Conservation (phyloP, 2,329 filamentous ascomycete species). For the Beauveria bassiana region DNA sequence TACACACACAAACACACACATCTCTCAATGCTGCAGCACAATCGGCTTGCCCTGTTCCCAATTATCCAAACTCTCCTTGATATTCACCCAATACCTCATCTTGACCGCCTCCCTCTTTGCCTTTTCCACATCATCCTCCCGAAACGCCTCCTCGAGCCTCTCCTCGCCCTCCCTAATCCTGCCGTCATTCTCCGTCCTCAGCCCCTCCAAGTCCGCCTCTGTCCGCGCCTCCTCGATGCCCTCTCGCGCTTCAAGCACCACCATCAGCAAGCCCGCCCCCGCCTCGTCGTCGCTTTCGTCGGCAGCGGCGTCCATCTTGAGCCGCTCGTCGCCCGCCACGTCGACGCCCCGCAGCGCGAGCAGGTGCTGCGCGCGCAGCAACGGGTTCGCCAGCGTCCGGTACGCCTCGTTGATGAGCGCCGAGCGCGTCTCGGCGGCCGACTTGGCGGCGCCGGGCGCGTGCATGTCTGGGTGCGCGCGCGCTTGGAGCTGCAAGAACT, state of each 20-base stretch:
- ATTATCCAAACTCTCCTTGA: constrained; percentile 68
- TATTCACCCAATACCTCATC: constrained; percentile 85
- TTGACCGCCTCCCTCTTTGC: constrained; percentile 68
- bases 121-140: constrained; percentile 51
- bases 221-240: constrained; percentile 60
- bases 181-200: constrained; percentile 59
- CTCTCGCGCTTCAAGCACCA: constrained; percentile 74
- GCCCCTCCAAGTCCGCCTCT: constrained; percentile 54
- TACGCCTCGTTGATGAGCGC: constrained; percentile 87
- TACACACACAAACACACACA: too few species aligned
- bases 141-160: constrained; percentile 57
- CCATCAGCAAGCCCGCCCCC: constrained; percentile 62
- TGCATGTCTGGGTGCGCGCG: constrained; percentile 66
- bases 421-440: constrained; percentile 66
- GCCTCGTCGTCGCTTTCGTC: constrained; percentile 37
- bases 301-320: constrained; percentile 38
- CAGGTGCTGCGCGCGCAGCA: constrained; percentile 83
- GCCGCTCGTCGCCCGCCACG: constrained; percentile 69
- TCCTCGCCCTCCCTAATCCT: constrained; percentile 58
- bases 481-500: constrained; percentile 81
- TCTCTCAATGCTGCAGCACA: constrained; percentile 40
- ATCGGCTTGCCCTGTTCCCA: constrained; percentile 73
- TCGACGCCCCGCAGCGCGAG: constrained; percentile 68
- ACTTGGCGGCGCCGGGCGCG: constrained; percentile 41
- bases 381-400: constrained; percentile 69